These are phyloP conservation scores for Pichia ethanolica DNA, from an alignment of 805 yeast species.

Conservation along the genomic window DNA sequence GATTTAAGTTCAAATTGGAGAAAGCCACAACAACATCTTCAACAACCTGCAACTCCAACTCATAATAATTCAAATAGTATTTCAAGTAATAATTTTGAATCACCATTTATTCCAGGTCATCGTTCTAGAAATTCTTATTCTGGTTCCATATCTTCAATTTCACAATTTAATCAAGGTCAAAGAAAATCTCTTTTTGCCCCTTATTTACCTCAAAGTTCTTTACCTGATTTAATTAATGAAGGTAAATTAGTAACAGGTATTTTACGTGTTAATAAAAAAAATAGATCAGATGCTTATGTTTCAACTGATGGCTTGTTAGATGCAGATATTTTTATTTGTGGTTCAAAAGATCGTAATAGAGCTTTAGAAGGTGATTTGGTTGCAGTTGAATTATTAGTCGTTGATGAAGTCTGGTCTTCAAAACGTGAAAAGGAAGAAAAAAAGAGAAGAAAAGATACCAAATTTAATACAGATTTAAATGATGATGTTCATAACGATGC, in stretches of 20 bases:
- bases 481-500: constrained; percentile 81
- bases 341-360: constrained; percentile 95
- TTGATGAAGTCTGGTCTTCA: constrained; percentile 96
- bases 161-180: constrained; percentile 32
- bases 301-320: constrained; percentile 92
- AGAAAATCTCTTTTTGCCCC: constrained; percentile 91
- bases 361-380: constrained; percentile 96
- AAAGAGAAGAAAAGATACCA: constrained; percentile 58
- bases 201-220: constrained; percentile 84
- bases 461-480: constrained; percentile 31
- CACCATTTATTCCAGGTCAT: constrained; percentile 57
- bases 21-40: constrained; percentile 35
- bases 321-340: constrained; percentile 96
- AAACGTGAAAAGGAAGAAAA: constrained; percentile 96
- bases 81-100: constrained; percentile 13
- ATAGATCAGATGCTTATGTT: constrained; percentile 97
- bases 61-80: constrained; percentile 8
- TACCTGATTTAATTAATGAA: constrained; percentile 82
- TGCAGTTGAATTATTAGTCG: constrained; percentile 88
- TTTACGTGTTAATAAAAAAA: constrained; percentile 89
- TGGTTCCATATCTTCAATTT: constrained; percentile 50
- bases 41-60: constrained; percentile 16
- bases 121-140: constrained; percentile 66
- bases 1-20: constrained; percentile 61
- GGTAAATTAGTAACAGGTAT: constrained; percentile 91